Percentiles rank a stretch among this genome's conserved stretches.
phyloP scores from a whole-genome alignment of 1,284 basidiomycete species.

The Cutaneotrichosporon dermatis region DNA sequence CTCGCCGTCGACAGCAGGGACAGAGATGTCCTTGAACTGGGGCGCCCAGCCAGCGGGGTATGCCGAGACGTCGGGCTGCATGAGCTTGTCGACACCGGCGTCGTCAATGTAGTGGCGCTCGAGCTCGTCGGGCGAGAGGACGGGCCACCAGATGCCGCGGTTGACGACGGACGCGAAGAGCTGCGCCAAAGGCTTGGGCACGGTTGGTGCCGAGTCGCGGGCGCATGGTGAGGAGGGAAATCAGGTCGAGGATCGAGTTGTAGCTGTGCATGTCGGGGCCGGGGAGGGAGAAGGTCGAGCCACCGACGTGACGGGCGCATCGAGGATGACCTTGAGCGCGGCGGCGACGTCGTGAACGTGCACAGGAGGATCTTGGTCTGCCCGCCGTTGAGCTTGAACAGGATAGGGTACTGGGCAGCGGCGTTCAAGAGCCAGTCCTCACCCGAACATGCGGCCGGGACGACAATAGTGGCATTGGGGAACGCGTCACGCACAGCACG shows the following conservation, averaged over 20 bases:
- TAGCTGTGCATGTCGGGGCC: slow-evolving; percentile 84
- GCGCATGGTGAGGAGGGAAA: slow-evolving; percentile 72
- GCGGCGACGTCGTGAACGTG: slow-evolving; percentile 95
- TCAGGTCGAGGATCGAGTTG: slow-evolving; percentile 77
- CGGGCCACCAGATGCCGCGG: slow-evolving; percentile 81
- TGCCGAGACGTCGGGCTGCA: slow-evolving; percentile 48
- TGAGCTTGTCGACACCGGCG: slow-evolving; percentile 57
- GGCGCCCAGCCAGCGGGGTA: slow-evolving; percentile 45
- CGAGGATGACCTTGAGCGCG: slow-evolving; percentile 75
- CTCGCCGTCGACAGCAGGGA: slow-evolving; percentile 47
- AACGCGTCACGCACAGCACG: slow-evolving; percentile 79
- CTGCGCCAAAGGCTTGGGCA: slow-evolving; percentile 73
- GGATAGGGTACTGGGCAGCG: slow-evolving; percentile 85
- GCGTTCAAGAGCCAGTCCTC: slow-evolving; percentile 94
- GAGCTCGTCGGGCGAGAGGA: slow-evolving; percentile 86
- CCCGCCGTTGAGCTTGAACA: slow-evolving; percentile 88
- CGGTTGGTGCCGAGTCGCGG: slow-evolving; percentile 62
- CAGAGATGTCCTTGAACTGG: slow-evolving; percentile 53
- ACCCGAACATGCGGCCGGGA: slow-evolving; percentile 81
- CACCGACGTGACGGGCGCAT: slow-evolving; percentile 58
- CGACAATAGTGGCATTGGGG: slow-evolving; percentile 85
- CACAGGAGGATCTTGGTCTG: slow-evolving; percentile 83
- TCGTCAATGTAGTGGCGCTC: slow-evolving; percentile 84
- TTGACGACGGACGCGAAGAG: slow-evolving; percentile 66
- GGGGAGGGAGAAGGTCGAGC: slow-evolving; percentile 73